Conservation (phyloP, 148 eudicot genomes). For the Dianthus caryophyllus region DNA sequence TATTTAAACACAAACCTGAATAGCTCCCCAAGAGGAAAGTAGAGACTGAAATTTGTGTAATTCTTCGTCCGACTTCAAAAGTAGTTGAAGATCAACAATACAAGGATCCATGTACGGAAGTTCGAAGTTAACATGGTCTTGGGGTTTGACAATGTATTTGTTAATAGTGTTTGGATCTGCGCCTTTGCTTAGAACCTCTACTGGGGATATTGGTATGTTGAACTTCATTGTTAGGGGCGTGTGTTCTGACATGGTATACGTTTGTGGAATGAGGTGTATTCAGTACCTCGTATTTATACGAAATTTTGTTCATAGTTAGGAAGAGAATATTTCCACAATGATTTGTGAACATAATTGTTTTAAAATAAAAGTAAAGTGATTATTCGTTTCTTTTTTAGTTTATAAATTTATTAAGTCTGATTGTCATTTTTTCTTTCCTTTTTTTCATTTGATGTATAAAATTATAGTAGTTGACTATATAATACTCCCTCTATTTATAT, state of each 20-base stretch:
- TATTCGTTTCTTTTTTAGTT: no score
- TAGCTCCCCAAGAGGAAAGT: slow-evolving; percentile 39
- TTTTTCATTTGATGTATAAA: no score
- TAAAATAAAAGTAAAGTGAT: no score
- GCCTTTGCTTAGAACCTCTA: neutral
- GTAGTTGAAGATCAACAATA: neutral
- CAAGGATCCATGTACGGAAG: slow-evolving; percentile 6
- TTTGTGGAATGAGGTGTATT: no score
- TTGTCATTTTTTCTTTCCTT: no score
- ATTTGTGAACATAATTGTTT: no score
- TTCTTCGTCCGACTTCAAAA: slow-evolving; percentile 19
- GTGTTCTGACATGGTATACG: no score
- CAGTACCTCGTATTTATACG: no score
- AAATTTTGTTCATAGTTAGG: neutral
- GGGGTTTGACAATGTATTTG: neutral
- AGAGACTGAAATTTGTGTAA: slow-evolving; percentile 32
- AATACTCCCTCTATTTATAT: no score
- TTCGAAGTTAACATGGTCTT: neutral
- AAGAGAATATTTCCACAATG: no score
- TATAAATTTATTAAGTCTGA: no score
- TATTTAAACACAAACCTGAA: slow-evolving; percentile 31
- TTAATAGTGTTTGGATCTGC: neutral
- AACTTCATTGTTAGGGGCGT: neutral
- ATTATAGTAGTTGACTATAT: no score
- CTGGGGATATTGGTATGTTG: neutral